Conservation (phyloP, 495 filamentous ascomycete species). For the Aspergillus nidulans region DNA sequence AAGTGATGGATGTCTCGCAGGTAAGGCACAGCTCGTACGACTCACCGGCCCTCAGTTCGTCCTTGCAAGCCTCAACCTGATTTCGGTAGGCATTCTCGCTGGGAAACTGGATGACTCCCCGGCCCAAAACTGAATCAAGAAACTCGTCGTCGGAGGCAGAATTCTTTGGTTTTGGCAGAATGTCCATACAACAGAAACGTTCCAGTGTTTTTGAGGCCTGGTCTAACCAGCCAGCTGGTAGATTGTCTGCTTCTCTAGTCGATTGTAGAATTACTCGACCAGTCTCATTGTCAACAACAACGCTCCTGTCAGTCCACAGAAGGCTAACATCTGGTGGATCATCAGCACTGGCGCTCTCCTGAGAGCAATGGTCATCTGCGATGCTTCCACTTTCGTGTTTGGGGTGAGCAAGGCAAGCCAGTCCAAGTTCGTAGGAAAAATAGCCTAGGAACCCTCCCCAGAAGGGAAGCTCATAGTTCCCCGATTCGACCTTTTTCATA, state of each 20-base stretch:
- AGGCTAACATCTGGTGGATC: conserved; percentile 69
- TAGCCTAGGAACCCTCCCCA: conserved; percentile 89
- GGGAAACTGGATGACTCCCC: conserved; percentile 38
- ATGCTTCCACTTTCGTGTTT: conserved; percentile 14
- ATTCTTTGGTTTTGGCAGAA: background rate
- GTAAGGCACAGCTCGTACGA: conserved; percentile 95
- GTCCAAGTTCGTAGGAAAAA: conserved; percentile 82
- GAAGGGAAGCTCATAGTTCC: conserved; percentile 54
- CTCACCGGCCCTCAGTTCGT: conserved; percentile 68
- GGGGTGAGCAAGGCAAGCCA: conserved; percentile 45
- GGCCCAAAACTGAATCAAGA: conserved; percentile 31
- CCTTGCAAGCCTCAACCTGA: conserved; percentile 66
- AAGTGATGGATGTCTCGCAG: conserved; percentile 60
- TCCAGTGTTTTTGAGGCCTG: conserved; percentile 24
- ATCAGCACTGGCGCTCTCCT: conserved; percentile 21
- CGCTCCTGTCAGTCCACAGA: conserved; percentile 70
- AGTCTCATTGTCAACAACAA: conserved; percentile 71
- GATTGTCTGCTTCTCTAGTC: conserved; percentile 35
- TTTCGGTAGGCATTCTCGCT: conserved; percentile 53
- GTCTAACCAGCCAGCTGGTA: conserved; percentile 36
- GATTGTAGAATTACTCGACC: conserved; percentile 62
- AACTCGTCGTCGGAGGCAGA: conserved; percentile 17
- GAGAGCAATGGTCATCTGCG: background rate
- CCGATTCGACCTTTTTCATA: conserved; percentile 40
- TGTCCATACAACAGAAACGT: background rate